phyloP scores from a whole-genome alignment of 495 filamentous ascomycete species.

The Aspergillus nanangensis region DNA sequence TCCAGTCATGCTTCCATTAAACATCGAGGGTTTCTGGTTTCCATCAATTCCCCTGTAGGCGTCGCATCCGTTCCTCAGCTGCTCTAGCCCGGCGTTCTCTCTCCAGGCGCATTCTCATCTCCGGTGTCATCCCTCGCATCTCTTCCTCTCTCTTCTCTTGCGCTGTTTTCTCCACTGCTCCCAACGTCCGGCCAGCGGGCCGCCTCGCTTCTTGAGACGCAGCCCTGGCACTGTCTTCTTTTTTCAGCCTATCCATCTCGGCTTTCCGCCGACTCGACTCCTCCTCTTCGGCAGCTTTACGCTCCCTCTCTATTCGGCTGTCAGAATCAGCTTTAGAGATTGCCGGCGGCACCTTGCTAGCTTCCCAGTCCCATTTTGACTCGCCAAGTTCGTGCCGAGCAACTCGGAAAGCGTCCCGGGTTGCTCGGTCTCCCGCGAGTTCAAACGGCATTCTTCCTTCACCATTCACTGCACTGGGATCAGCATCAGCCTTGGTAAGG shows the following conservation, averaged over 20 bases:
- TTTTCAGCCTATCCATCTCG: conserved; percentile 62
- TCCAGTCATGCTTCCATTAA: no score
- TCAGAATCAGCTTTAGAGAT: conserved; percentile 67
- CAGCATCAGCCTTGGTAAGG: conserved; percentile 66
- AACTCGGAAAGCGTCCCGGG: conserved; percentile 87
- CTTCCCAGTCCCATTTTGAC: conserved; percentile 72
- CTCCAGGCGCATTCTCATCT: conserved; percentile 77
- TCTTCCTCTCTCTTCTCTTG: conserved; percentile 79
- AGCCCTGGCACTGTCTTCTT: conserved; percentile 55
- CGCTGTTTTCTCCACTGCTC: conserved; percentile 56
- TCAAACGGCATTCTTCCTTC: conserved; percentile 78
- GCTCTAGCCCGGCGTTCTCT: conserved; percentile 78
- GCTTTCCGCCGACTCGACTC: conserved; percentile 56
- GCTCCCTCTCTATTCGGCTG: conserved; percentile 57
- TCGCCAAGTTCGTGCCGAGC: conserved; percentile 81
- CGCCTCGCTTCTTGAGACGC: conserved; percentile 33
- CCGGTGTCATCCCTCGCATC: conserved; percentile 74
- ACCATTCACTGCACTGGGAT: conserved; percentile 64
- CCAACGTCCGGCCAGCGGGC: conserved; percentile 45
- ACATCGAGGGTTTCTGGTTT: no score
- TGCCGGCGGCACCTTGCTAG: conserved; percentile 62
- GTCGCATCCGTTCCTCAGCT: conserved; percentile 81
- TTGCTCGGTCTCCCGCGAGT: conserved; percentile 78
- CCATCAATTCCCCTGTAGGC: no score
- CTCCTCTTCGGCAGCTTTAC: conserved; percentile 48